phyloP scores from a whole-genome alignment of 73 alveolate species.

The Paramecium octaurelia region DNA sequence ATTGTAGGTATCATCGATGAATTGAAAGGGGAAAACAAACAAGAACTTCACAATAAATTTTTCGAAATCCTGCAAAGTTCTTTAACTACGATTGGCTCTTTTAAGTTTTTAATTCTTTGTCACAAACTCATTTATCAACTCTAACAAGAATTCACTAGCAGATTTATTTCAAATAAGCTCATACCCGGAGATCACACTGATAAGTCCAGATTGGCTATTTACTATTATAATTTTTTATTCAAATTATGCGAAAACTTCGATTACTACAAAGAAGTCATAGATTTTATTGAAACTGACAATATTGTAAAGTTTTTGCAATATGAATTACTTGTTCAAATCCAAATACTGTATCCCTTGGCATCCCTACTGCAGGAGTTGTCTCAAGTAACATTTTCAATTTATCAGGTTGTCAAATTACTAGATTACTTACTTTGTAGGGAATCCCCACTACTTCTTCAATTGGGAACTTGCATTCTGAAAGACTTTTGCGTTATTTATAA shows the following conservation, averaged over 20 bases:
- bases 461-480: not conserved
- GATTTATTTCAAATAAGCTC: not conserved
- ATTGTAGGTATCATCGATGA: not conserved
- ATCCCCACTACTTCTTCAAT: not conserved
- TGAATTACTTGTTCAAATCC: not conserved
- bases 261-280: not conserved
- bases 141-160: not conserved
- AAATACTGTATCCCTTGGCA: not conserved
- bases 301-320: not conserved
- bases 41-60: not conserved
- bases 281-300: not conserved
- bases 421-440: not conserved
- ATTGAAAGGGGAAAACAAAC: not conserved
- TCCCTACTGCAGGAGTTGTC: not conserved
- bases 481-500: not conserved
- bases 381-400: not conserved
- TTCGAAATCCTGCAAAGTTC: not conserved
- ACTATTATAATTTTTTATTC: not conserved
- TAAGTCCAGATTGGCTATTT: not conserved
- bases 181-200: not conserved
- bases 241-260: not conserved
- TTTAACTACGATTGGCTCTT: not conserved
- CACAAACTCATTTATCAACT: not conserved
- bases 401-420: not conserved
- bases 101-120: not conserved